phyloP scores from a whole-genome alignment of 495 filamentous ascomycete genomes.

The Tetracladium setigerum region DNA sequence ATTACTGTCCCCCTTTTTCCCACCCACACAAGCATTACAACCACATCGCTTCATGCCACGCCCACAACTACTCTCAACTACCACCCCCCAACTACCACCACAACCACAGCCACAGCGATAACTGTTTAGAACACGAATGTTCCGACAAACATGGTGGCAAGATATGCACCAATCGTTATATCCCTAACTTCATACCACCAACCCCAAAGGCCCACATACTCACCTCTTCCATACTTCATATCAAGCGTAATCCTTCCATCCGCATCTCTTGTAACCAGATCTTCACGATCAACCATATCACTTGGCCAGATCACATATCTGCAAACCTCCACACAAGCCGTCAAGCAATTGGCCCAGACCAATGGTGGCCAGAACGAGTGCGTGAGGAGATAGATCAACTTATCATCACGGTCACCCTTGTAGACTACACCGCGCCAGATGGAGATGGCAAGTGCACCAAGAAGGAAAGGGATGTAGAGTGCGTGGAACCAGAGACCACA shows the following conservation, averaged over 20 bases:
- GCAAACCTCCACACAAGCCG: constrained; percentile 27
- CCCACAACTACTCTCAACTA: too few species aligned
- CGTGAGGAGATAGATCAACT: constrained; percentile 34
- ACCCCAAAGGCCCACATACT: too few species aligned
- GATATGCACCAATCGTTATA: too few species aligned
- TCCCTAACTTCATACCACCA: too few species aligned
- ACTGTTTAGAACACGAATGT: too few species aligned
- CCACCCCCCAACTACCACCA: too few species aligned
- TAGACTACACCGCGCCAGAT: constrained; percentile 12
- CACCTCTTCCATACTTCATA: too few species aligned
- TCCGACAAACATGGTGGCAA: too few species aligned
- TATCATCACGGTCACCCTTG: constrained; percentile 2
- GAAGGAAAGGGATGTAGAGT: constrained; percentile 32
- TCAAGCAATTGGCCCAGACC: constrained; percentile 31
- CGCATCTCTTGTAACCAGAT: constrained; percentile 32
- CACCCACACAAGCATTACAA: too few species aligned
- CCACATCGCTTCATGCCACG: too few species aligned
- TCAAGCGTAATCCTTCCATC: constrained; percentile 33
- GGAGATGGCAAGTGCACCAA: constrained; percentile 28
- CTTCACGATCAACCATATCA: constrained; percentile 34
- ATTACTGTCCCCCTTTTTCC: too few species aligned
- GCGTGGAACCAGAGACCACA: constrained; percentile 11
- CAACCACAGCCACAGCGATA: too few species aligned
- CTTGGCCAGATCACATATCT: constrained; percentile 38
- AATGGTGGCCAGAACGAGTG: constrained; percentile 42